Evolutionary conservation across 768 basidiomycete genomes (phyloP), one percentile per base, ranked within the genome.

Genomic region (Multifurca ochricompacta): DNA sequence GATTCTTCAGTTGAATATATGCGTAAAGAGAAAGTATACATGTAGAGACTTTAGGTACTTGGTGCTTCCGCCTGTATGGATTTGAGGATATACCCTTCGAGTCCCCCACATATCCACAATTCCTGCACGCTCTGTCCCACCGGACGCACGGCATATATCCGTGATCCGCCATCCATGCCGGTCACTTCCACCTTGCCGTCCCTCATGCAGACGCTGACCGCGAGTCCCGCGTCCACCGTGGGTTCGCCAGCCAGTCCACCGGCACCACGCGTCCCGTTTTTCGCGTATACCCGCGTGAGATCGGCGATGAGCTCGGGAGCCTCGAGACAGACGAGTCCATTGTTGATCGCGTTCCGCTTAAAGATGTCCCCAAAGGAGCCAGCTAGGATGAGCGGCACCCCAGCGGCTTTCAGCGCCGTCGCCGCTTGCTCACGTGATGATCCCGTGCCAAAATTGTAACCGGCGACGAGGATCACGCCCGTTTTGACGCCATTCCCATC

Each of bases 291-390:
- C 36, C 71, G 70, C 1, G 96, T 97, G 51, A 98, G 74, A 62
- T 96, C 92, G 16, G 73, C 70, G 16, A 98, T 86, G 36, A 99
- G 80, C 64, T 87, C 88, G 0, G 95, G 94, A 54, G 82, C 87
- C 71, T 98, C 95, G 41, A 97, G 70, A 66, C 96, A 96, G 47
- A 99, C 90, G 6, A 99, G 76, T 9, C 93, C 95, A 66, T 99
- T 98, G 73, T 99, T 99, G 73, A 98, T 98, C 16, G 92, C 88
- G 69, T 99, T 99, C 30, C 96, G 83, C 74, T 98, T 97, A 79
- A 96, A 99, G 65, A 98, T 98, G 68, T 99, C 96, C 9, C 96
- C 95, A 62, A 99, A 99, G 28, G 93, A 96, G 31, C 94, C 96
- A n/a, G 92, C 92, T 54, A 99, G 78, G 51, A 99, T 92, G 46